Conservation (phyloP, 345 rosid genomes). For the Eucalyptus pumila region DNA sequence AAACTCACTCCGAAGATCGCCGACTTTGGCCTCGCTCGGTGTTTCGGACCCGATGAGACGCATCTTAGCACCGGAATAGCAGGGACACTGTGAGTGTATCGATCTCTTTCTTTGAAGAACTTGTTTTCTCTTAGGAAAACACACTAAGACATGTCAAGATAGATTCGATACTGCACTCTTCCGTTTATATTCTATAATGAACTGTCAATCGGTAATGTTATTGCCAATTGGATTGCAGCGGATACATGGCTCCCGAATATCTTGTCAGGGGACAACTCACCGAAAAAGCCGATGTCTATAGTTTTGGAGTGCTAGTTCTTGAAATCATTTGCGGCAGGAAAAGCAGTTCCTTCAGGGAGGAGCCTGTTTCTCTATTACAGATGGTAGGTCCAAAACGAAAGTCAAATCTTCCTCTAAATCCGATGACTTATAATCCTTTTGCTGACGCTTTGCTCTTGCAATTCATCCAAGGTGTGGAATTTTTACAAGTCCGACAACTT, state of each 20-base stretch:
- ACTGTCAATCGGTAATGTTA: neutral
- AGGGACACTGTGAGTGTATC: slow-evolving; percentile 45
- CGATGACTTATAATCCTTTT: neutral
- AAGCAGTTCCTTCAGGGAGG: slow-evolving; percentile 51
- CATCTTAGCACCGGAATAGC: slow-evolving; percentile 60
- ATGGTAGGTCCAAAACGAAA: slow-evolving; percentile 14
- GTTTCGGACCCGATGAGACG: slow-evolving; percentile 24
- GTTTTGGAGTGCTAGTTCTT: slow-evolving; percentile 59
- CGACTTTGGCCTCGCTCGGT: slow-evolving; percentile 75
- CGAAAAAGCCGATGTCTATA: slow-evolving; percentile 72
- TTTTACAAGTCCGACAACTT: slow-evolving; percentile 28
- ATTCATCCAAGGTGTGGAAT: slow-evolving; percentile 48
- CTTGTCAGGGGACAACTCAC: slow-evolving; percentile 59
- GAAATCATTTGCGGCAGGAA: slow-evolving; percentile 53
- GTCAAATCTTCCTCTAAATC: neutral
- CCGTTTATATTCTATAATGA: neutral
- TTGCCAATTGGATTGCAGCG: slow-evolving; percentile 10
- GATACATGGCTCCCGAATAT: slow-evolving; percentile 90
- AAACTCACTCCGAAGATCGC: slow-evolving; percentile 62
- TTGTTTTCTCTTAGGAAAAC: neutral
- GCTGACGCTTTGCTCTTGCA: neutral
- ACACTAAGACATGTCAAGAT: neutral
- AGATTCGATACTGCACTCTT: neutral
- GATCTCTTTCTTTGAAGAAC: slow-evolving; percentile 3
- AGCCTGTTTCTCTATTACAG: slow-evolving; percentile 39